Evolutionary conservation across 202 grass and related monocot species (phyloP).

Genomic region (Hordeum pubiflorum): DNA sequence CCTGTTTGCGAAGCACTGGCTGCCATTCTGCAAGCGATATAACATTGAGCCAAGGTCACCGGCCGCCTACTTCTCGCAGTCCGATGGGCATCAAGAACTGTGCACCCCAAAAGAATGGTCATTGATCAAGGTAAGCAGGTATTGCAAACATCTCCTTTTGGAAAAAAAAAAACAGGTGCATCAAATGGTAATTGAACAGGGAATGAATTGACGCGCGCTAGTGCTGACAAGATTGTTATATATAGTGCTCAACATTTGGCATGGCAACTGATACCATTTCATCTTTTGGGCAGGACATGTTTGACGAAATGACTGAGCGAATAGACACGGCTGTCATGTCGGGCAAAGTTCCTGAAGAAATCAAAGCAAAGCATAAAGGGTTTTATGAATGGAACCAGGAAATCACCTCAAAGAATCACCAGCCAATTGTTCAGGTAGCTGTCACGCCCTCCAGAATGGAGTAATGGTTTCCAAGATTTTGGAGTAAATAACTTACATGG

Average conservation of each 20-base stretch:
- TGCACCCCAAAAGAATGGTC: constrained; percentile 25
- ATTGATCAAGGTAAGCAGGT: constrained; percentile 31
- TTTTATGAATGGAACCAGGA: constrained; percentile 46
- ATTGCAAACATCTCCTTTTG: background rate
- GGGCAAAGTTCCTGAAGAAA: constrained; percentile 41
- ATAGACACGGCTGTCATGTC: constrained; percentile 28
- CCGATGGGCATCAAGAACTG: background rate
- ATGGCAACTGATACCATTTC: background rate
- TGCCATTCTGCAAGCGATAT: constrained; percentile 39
- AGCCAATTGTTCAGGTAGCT: constrained; percentile 58
- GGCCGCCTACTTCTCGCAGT: constrained; percentile 32
- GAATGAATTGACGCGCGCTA: background rate
- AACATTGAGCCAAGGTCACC: constrained; percentile 45
- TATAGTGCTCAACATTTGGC: background rate
- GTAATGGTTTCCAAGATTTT: background rate
- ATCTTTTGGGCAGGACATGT: constrained; percentile 33
- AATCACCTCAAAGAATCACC: constrained; percentile 48
- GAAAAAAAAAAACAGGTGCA: background rate
- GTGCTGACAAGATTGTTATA: background rate
- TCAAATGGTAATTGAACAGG: background rate
- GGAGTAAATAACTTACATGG: background rate
- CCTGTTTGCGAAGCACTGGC: constrained; percentile 41
- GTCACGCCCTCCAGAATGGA: background rate
- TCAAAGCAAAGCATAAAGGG: constrained; percentile 33
- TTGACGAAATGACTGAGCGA: constrained; percentile 46